phyloP scores from a whole-genome alignment of 441 rosid species.

The Flueggea neowawraea region DNA sequence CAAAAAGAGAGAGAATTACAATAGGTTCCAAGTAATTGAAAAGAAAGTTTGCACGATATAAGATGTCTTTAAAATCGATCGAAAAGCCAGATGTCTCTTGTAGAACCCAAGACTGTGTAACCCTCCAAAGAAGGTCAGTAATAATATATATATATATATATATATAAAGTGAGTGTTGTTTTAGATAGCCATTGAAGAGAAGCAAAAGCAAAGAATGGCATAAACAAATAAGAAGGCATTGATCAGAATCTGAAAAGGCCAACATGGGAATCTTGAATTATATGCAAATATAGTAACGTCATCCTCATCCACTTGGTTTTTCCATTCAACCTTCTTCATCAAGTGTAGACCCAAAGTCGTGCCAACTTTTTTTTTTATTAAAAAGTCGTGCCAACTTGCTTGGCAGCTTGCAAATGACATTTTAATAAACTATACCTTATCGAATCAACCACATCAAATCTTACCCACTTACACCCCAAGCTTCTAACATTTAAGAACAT shows the following conservation, averaged over 20 bases:
- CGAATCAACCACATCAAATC: not conserved
- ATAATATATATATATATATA: no score
- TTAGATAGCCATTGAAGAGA: conserved; percentile 7
- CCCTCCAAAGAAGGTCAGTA: not conserved
- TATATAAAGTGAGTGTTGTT: no score
- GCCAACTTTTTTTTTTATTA: no score
- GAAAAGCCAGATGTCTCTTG: conserved; percentile 19
- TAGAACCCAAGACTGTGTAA: not conserved
- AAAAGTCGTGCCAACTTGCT: conserved; percentile 25
- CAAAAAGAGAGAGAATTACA: no score
- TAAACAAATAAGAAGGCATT: not conserved
- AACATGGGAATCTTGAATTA: not conserved
- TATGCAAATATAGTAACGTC: conserved; percentile 9
- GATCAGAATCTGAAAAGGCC: conserved; percentile 14
- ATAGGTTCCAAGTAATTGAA: no score
- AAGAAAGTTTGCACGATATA: no score
- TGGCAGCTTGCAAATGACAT: conserved; percentile 14
- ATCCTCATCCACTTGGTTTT: conserved; percentile 14
- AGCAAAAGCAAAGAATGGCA: conserved; percentile 1
- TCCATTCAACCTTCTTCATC: not conserved
- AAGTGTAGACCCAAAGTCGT: conserved; percentile 6
- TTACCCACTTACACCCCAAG: conserved; percentile 3
- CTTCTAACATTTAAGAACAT: no score
- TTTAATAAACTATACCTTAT: not conserved
- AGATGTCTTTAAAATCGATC: conserved; percentile 6